A percentile compares a stretch with the other conserved stretches of the same genome.
phyloP scores from a whole-genome alignment of 2,329 filamentous ascomycete genomes.

The Microdochium paspali region DNA sequence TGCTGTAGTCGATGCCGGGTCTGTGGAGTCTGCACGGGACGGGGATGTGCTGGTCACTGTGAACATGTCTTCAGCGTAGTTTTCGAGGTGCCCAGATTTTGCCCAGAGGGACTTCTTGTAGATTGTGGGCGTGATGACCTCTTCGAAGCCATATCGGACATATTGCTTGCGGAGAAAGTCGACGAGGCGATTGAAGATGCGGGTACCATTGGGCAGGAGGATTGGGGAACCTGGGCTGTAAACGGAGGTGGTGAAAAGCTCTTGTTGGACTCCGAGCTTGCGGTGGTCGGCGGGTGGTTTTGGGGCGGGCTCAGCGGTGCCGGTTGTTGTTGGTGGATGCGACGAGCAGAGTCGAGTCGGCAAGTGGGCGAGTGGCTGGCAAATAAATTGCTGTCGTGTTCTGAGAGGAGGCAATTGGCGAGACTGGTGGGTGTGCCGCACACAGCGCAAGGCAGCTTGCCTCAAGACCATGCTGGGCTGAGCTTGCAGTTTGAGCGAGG shows the following conservation, averaged over 20 bases:
- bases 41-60: constrained; percentile 54
- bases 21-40: constrained; percentile 21
- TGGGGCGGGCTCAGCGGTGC: constrained; percentile 10
- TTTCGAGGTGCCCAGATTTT: constrained; percentile 77
- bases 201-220: constrained; percentile 72
- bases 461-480: neutral
- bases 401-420: neutral
- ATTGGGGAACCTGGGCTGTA: constrained; percentile 83
- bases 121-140: constrained; percentile 83
- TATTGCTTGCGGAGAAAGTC: constrained; percentile 79
- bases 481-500: neutral
- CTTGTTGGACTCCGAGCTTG: constrained; percentile 53
- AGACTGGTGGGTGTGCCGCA: neutral
- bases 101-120: constrained; percentile 86
- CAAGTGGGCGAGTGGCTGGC: neutral
- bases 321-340: constrained; percentile 7
- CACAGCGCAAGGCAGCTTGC: neutral
- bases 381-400: neutral
- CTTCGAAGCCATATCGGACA: constrained; percentile 73
- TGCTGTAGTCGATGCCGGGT: constrained; percentile 10
- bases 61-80: constrained; percentile 91
- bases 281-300: constrained; percentile 41
- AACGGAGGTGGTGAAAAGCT: constrained; percentile 68
- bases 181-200: constrained; percentile 75
- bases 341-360: constrained; percentile 15